Percentiles rank a stretch among this genome's conserved stretches.
Conservation (phyloP, 1,284 basidiomycete genomes). For the Melampsora americana region DNA sequence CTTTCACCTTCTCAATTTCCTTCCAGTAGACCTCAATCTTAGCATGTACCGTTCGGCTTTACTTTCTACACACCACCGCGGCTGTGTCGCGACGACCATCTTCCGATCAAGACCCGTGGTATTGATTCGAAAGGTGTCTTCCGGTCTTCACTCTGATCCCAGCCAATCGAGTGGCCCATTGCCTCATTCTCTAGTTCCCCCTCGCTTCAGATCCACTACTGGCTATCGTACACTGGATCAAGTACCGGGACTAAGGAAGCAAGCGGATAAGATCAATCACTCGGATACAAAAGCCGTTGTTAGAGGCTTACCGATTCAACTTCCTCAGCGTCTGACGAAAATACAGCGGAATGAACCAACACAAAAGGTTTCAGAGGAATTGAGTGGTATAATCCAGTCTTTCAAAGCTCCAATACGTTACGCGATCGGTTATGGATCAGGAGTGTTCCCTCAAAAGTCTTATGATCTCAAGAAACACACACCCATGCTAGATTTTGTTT, state of each 20-base stretch:
- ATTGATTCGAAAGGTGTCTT: conserved; percentile 12
- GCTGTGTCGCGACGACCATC: neutral
- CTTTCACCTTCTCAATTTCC: neutral
- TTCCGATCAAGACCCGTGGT: neutral
- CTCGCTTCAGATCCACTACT: neutral
- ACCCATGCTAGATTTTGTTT: conserved; percentile 92
- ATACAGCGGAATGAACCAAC: neutral
- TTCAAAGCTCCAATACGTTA: conserved; percentile 84
- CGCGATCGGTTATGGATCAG: conserved; percentile 91
- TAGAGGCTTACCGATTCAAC: neutral
- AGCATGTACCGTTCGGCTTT: neutral
- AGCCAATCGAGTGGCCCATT: conserved; percentile 1
- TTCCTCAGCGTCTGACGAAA: neutral
- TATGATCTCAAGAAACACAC: conserved; percentile 57
- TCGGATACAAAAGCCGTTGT: neutral
- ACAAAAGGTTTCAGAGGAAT: conserved; percentile 54
- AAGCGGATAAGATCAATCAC: neutral
- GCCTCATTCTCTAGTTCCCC: conserved; percentile 2
- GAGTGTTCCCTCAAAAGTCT: conserved; percentile 82
- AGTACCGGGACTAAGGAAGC: neutral
- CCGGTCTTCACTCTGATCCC: neutral
- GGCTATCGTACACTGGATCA: neutral
- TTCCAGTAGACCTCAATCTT: neutral
- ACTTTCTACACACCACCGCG: neutral
- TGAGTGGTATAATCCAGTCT: conserved; percentile 68